Evolutionary conservation across 2,329 filamentous ascomycete genomes (phyloP), one percentile per base, ranked within the genome.

Genomic region (Boeremia lycopersici): DNA sequence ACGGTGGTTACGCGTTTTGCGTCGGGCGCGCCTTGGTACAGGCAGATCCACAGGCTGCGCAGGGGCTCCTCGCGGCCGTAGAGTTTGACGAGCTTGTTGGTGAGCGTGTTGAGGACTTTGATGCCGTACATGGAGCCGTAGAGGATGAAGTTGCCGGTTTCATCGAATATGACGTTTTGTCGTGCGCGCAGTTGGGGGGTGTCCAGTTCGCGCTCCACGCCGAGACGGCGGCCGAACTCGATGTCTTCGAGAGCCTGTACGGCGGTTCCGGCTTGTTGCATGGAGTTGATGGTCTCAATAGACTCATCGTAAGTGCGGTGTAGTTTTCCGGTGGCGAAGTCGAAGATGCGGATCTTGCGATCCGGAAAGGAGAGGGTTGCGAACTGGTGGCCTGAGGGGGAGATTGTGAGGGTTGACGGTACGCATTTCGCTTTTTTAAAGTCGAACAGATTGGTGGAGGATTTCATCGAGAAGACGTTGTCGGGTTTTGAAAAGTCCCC

Each of bases 291-390:
- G 1, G 91, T 95, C 52, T 88, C 82, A 10, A 99, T 82, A 4
- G 93, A 98, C 73, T 99, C 95, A 67, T 99, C 96, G 69, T 99
- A 99, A 1, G 91, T 95, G 33, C 93, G 87, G 67, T 93, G 88
- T 4, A 99, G 82, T 75, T 96, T 97, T 10, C 86, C 95, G 0
- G 90, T 87, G 1, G 87, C 84, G 69, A 99, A 99, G 67, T 99
- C 92, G 71, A 99, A 99, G 15, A 99, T 79, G 25, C 95, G 88
- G 42, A 99, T 86, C 74, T 96, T 96, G 52, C 95, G 87, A 74
- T 99, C 95, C 0, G 95, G 96, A 64, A 97, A 88, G 0, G 95
- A 99, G 64, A 95, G 88, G 0, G 91, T 89, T 1, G 89, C 91
- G 69, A 99, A 95, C 56, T 92, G 90, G 53, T 89, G 85, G 5